These are phyloP conservation scores for Paraphaeosphaeria minitans DNA, from an alignment of 2,329 filamentous ascomycete species.

Conservation along the genomic window DNA sequence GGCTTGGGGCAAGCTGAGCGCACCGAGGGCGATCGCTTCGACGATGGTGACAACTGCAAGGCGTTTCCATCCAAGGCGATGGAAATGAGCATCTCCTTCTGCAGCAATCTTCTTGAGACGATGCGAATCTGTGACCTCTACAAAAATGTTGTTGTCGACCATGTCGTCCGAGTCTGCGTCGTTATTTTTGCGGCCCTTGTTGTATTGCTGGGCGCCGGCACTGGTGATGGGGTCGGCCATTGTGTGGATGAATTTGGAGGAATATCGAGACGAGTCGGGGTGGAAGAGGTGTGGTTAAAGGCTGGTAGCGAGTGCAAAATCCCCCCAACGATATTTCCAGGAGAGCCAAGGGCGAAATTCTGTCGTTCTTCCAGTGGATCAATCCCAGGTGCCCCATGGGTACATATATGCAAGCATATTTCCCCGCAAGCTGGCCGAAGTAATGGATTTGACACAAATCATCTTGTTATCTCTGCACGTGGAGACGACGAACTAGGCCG, in stretches of 20 bases:
- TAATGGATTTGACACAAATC: constrained; percentile 10
- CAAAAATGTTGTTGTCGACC: constrained; percentile 2
- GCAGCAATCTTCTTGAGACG: constrained; percentile 3
- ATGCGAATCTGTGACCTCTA: constrained; percentile 3
- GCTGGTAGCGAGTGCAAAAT: background rate
- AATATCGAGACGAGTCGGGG: background rate
- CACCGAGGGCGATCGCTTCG: constrained; percentile 56
- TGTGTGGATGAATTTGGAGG: background rate
- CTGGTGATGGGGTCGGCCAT: constrained; percentile 10
- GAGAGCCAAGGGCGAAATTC: background rate
- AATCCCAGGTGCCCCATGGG: constrained; percentile 2
- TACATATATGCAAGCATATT: constrained; percentile 10
- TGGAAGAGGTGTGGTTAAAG: background rate
- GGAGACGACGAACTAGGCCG: constrained; percentile 7
- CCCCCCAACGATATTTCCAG: background rate
- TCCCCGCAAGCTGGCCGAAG: constrained; percentile 8
- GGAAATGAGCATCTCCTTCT: constrained; percentile 33
- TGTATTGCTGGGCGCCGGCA: background rate
- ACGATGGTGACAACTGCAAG: constrained; percentile 57
- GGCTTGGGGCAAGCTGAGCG: constrained; percentile 51
- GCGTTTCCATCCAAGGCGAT: constrained; percentile 56
- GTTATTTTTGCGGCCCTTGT: constrained; percentile 4
- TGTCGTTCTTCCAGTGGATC: background rate
- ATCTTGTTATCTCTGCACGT: constrained; percentile 9
- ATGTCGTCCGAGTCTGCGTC: constrained; percentile 5